Evolutionary conservation across 177 flowering plant species (phyloP).

Genomic region (Telopea speciosissima): DNA sequence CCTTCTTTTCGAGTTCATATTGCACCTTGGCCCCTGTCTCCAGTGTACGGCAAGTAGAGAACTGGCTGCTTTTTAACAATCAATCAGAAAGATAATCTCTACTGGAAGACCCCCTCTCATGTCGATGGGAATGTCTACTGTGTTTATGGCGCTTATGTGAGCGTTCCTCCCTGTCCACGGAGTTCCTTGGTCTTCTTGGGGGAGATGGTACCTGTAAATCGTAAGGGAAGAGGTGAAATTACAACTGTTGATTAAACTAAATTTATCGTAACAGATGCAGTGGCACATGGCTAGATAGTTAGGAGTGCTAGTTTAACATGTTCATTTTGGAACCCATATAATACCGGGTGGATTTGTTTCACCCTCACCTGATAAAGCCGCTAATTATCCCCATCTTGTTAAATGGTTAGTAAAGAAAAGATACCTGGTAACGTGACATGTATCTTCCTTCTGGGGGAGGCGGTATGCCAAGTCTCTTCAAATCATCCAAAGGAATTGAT

Average conservation of each 20-base stretch:
- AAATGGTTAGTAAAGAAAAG: neutral
- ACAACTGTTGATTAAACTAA: neutral
- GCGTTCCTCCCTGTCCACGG: constrained; percentile 21
- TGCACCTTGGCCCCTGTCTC: neutral
- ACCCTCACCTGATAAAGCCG: neutral
- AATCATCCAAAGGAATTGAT: constrained; percentile 66
- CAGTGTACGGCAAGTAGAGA: neutral
- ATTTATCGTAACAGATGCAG: neutral
- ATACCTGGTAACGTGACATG: constrained; percentile 79
- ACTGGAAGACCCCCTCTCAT: constrained; percentile 21
- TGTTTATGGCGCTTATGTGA: constrained; percentile 33
- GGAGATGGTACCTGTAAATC: constrained; percentile 51
- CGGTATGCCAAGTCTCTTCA: constrained; percentile 85
- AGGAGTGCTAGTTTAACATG: neutral
- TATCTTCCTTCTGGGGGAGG: constrained; percentile 95
- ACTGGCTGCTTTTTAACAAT: neutral
- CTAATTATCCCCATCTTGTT: neutral
- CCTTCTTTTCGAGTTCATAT: neutral
- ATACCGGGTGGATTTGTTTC: neutral
- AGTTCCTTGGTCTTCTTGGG: constrained; percentile 20
- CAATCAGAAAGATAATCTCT: constrained; percentile 14
- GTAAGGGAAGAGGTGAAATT: neutral
- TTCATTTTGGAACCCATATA: neutral
- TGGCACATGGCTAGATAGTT: neutral
- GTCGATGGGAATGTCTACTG: constrained; percentile 27